Conservation (phyloP, 345 rosid genomes). For the Reutealis trisperma region DNA sequence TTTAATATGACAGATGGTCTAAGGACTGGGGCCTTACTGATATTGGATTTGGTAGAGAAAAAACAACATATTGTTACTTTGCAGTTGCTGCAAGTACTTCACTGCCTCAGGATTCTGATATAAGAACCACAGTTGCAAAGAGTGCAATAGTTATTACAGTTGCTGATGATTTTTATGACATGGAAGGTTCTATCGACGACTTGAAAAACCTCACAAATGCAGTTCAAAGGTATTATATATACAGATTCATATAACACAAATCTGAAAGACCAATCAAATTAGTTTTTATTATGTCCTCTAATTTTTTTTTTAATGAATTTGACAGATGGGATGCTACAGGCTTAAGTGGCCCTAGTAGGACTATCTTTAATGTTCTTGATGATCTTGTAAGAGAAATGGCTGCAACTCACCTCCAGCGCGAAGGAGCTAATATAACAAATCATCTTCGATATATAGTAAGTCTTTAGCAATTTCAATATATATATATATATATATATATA, state of each 20-base stretch:
- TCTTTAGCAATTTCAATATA: background rate
- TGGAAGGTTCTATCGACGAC: constrained; percentile 51
- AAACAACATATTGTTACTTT: constrained; percentile 59
- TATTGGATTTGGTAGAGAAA: constrained; percentile 70
- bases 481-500: background rate
- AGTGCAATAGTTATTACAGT: constrained; percentile 50
- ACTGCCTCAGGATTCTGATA: constrained; percentile 39
- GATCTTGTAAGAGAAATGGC: constrained; percentile 39
- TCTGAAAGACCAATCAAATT: no score
- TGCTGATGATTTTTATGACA: constrained; percentile 69
- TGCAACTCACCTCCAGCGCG: constrained; percentile 23
- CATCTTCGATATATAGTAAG: constrained; percentile 47
- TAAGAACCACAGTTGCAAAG: constrained; percentile 44
- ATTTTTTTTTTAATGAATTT: background rate
- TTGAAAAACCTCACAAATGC: constrained; percentile 49
- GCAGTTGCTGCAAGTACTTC: constrained; percentile 39
- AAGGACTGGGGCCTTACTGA: constrained; percentile 45
- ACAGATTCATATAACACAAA: no score
- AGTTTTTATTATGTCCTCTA: background rate
- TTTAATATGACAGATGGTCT: constrained; percentile 48
- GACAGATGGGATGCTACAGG: constrained; percentile 59
- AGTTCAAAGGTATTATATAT: constrained; percentile 41
- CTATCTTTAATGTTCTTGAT: constrained; percentile 56
- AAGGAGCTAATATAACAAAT: constrained; percentile 40
- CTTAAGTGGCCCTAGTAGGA: constrained; percentile 44